phyloP scores from a whole-genome alignment of 257 asterid species.

The Linderniella brevidens region DNA sequence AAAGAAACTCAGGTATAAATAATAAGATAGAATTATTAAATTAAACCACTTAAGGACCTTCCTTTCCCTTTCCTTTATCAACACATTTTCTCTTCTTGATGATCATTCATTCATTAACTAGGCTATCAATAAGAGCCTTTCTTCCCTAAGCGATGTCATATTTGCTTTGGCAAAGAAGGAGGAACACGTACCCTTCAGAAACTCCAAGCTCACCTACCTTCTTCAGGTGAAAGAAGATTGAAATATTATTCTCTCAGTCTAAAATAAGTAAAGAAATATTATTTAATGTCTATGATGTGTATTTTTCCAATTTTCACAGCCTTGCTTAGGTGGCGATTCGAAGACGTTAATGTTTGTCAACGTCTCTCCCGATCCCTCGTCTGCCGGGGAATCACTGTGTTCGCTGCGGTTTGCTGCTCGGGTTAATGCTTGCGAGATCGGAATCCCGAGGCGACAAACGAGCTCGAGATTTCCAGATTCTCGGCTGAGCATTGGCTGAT shows the following conservation, averaged over 20 bases:
- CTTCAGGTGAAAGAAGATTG: slow-evolving; percentile 49
- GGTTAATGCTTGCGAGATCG: slow-evolving; percentile 88
- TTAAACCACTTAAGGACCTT: not conserved
- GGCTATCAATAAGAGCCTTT: slow-evolving; percentile 87
- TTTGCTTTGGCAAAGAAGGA: slow-evolving; percentile 93
- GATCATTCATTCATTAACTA: slow-evolving; percentile 10
- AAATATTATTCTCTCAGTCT: no score
- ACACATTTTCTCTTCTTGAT: not conserved
- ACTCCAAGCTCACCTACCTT: slow-evolving; percentile 88
- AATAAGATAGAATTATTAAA: slow-evolving; percentile 6
- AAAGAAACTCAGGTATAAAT: slow-evolving; percentile 99
- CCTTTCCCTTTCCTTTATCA: slow-evolving; percentile 1
- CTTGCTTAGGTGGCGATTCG: slow-evolving; percentile 94
- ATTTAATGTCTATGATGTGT: no score
- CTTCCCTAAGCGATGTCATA: slow-evolving; percentile 85
- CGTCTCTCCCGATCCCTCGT: slow-evolving; percentile 66
- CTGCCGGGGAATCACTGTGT: slow-evolving; percentile 74
- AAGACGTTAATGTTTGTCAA: slow-evolving; percentile 87
- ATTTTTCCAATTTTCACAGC: slow-evolving; percentile 29
- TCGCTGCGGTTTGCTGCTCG: slow-evolving; percentile 89
- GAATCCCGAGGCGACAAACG: slow-evolving; percentile 87
- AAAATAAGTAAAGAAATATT: no score
- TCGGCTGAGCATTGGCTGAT: slow-evolving; percentile 73
- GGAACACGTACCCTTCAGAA: slow-evolving; percentile 82
- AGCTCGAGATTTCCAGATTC: slow-evolving; percentile 48